Conservation (phyloP, 495 filamentous ascomycete genomes). For the Bombardia bombarda region DNA sequence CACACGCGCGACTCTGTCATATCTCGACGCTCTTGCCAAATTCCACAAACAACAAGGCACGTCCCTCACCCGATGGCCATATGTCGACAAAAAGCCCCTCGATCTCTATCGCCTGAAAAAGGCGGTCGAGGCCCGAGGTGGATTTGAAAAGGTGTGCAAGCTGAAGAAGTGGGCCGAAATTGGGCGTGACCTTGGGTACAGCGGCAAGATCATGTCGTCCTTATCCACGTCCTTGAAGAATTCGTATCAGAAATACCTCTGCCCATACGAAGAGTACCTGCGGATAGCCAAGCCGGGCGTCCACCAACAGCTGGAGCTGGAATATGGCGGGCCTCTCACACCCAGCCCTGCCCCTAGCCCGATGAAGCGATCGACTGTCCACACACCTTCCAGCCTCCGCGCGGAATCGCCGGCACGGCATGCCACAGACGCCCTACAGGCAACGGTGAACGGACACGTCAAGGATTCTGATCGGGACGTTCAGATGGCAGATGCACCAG, state of each 20-base stretch:
- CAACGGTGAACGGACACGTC: conserved; percentile 49
- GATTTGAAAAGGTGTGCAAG: conserved; percentile 94
- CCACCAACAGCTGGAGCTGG: conserved; percentile 85
- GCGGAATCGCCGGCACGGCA: conserved; percentile 65
- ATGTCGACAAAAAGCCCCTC: conserved; percentile 94
- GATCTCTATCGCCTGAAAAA: conserved; percentile 96
- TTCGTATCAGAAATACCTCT: conserved; percentile 92
- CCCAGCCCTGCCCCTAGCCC: conserved; percentile 86
- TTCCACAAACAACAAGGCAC: conserved; percentile 96
- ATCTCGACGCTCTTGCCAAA: conserved; percentile 88
- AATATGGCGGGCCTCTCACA: conserved; percentile 88
- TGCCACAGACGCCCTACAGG: conserved; percentile 59
- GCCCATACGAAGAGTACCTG: conserved; percentile 94
- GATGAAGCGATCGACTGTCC: conserved; percentile 65
- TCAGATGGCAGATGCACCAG: conserved; percentile 46
- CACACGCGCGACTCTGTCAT: conserved; percentile 90
- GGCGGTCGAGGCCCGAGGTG: conserved; percentile 85
- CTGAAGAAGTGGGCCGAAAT: conserved; percentile 99
- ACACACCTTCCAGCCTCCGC: conserved; percentile 57
- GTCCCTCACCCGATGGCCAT: conserved; percentile 87
- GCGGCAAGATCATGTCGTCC: conserved; percentile 99
- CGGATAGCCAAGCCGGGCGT: conserved; percentile 91
- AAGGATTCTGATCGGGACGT: conserved; percentile 39
- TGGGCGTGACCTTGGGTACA: conserved; percentile 92
- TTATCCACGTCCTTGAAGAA: conserved; percentile 97